Base-by-base conservation (phyloP, 2,329 filamentous ascomycete genomes). In the Pyrenophora graminea region DNA sequence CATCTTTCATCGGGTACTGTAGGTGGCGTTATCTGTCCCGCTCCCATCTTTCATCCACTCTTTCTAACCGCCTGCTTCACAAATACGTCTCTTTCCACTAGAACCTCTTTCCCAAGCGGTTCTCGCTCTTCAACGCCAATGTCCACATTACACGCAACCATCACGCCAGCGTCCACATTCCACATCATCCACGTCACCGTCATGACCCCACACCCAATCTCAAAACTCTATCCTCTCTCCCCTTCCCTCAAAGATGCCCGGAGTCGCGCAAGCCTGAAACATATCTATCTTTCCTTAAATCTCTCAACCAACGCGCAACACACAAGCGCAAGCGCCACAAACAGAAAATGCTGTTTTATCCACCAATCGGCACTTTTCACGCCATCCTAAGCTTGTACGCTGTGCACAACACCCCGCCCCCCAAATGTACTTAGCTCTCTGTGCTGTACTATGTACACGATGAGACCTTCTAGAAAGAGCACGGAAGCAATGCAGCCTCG, bases 311-410 rank as follows among this genome's bases (percentile, higher is more conserved):
- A 7, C 30, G 23, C 15, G 15, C 18, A 8, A 6, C 19, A 18
- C 8, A 31, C 23, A 21, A 40, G 15, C 30, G 23, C 30, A 15
- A 30, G 21, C 39, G 49, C 49, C 45, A 52, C 49, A 34, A 17
- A 6, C 4, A 30, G 4, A 4, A 30, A 12, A 10, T 4, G 27
- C 12, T 4, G 27, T 30, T 52, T 52, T 31, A 46, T 52, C 45
- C 49, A 48, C 49, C 49, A 52, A 52, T 52, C 38, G 38, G 43
- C n/a, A 25, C 15, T 23, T 33, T 18, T 36, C 17, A 21, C 23
- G 17, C 6, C 30, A 30, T 30, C 17, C 30, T 34, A 37, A 32
- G 18, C 42, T 12, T 9, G 12, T 13, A 30, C 27, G 27, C 8
- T 12, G 10, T 30, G 27, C 10, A 30, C 27, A 30, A 30, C 27